Percentiles rank a stretch among this genome's conserved stretches.
Evolutionary conservation across 805 yeast genomes (phyloP).

Genomic region (Saccharomyces paradoxus): DNA sequence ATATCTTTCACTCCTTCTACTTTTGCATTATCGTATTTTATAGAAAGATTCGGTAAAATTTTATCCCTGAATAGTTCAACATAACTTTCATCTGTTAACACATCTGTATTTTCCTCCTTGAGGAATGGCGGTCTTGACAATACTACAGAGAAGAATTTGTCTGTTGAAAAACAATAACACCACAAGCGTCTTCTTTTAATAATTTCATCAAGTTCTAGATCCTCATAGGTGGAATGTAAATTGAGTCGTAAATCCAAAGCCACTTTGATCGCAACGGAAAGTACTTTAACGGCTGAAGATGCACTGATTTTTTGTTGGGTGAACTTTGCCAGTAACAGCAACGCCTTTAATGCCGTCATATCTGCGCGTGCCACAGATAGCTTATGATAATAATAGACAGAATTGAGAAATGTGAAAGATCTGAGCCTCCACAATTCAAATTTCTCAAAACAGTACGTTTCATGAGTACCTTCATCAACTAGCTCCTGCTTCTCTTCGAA

Average conservation of each 20-base stretch:
- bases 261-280: constrained; percentile 39
- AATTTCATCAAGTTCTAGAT: constrained; percentile 31
- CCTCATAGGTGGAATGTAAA: constrained; percentile 37
- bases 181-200: constrained; percentile 35
- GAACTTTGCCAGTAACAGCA: constrained; percentile 36
- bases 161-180: constrained; percentile 31
- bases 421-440: constrained; percentile 14
- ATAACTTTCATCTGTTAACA: constrained; percentile 7
- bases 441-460: background rate
- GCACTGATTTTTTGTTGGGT: constrained; percentile 31
- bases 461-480: constrained; percentile 7
- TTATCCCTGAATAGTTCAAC: constrained; percentile 1
- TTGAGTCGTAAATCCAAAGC: constrained; percentile 52
- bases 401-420: constrained; percentile 26
- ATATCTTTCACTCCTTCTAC: background rate
- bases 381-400: constrained; percentile 41
- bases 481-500: constrained; percentile 9
- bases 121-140: constrained; percentile 11
- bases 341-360: constrained; percentile 40
- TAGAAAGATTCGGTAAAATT: background rate
- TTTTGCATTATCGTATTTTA: background rate
- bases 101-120: constrained; percentile 3
- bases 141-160: constrained; percentile 7
- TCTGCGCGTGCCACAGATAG: constrained; percentile 38
- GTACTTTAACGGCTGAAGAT: constrained; percentile 34